Evolutionary conservation across 306 rosid genomes (phyloP).

Genomic region (Vigna mungo): DNA sequence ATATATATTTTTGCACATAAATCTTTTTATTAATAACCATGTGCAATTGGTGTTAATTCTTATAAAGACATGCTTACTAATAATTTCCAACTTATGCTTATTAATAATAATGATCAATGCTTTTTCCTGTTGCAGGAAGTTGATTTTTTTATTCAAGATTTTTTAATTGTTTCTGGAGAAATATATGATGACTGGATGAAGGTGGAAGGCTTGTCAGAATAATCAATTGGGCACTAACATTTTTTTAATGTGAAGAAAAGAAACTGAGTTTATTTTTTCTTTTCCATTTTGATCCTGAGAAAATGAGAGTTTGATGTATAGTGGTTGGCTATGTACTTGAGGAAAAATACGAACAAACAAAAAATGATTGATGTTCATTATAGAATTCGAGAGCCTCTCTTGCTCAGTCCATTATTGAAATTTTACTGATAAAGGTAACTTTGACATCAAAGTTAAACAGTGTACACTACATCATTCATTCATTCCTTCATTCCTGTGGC

Average conservation of each 20-base stretch:
- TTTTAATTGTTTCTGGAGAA: constrained; percentile 65
- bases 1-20: neutral
- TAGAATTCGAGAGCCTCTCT: constrained; percentile 35
- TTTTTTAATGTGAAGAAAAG: constrained; percentile 54
- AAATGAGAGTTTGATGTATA: constrained; percentile 48
- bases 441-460: constrained; percentile 40
- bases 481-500: constrained; percentile 16
- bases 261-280: constrained; percentile 37
- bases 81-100: neutral
- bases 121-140: constrained; percentile 70
- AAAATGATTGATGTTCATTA: constrained; percentile 27
- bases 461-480: neutral
- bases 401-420: constrained; percentile 42
- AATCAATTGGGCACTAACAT: constrained; percentile 60
- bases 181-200: constrained; percentile 63
- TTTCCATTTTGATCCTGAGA: neutral
- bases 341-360: neutral
- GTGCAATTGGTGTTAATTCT: neutral
- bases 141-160: constrained; percentile 70
- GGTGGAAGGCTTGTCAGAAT: constrained; percentile 65
- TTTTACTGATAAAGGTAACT: constrained; percentile 49
- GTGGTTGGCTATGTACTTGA: constrained; percentile 50
- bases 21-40: neutral
- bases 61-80: neutral
- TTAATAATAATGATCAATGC: constrained; percentile 41